Conservation (phyloP, 1,284 basidiomycete species). For the Athelia psychrophila region DNA sequence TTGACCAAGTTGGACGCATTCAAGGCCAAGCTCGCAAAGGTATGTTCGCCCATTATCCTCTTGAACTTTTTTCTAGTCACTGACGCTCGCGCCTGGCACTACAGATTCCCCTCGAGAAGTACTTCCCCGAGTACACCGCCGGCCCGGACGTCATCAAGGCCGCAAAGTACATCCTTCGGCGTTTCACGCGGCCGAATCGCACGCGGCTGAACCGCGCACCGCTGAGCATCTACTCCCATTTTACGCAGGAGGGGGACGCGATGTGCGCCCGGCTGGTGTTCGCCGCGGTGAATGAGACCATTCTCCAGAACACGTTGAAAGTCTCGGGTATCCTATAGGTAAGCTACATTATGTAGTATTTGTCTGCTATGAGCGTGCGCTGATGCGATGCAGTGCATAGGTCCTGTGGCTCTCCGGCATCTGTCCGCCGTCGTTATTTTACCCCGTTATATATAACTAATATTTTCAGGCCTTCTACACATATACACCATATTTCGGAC, state of each 20-base stretch:
- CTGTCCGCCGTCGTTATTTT: no score
- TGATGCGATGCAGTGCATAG: no score
- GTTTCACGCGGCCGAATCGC: slow-evolving; percentile 94
- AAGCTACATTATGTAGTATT: no score
- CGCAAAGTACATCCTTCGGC: slow-evolving; percentile 96
- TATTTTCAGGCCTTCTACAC: no score
- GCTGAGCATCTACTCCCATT: slow-evolving; percentile 88
- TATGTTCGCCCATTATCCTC: slow-evolving; percentile 20
- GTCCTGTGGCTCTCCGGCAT: no score
- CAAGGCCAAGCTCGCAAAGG: slow-evolving; percentile 89
- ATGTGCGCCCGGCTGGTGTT: slow-evolving; percentile 88
- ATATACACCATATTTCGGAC: no score
- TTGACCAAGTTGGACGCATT: slow-evolving; percentile 97
- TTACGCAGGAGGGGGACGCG: slow-evolving; percentile 81
- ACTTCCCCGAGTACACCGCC: slow-evolving; percentile 94
- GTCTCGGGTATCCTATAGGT: slow-evolving; percentile 75
- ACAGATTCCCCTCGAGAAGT: slow-evolving; percentile 79
- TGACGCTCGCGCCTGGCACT: background rate
- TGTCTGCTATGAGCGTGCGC: no score
- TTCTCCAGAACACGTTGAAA: slow-evolving; percentile 84
- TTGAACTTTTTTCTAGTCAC: background rate
- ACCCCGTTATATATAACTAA: no score
- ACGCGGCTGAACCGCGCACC: no score
- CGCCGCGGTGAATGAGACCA: slow-evolving; percentile 96
- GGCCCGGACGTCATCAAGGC: slow-evolving; percentile 95